Evolutionary conservation across 2,329 filamentous ascomycete genomes (phyloP), one percentile per base, ranked within the genome.

Genomic region (Fusarium pseudocircinatum): DNA sequence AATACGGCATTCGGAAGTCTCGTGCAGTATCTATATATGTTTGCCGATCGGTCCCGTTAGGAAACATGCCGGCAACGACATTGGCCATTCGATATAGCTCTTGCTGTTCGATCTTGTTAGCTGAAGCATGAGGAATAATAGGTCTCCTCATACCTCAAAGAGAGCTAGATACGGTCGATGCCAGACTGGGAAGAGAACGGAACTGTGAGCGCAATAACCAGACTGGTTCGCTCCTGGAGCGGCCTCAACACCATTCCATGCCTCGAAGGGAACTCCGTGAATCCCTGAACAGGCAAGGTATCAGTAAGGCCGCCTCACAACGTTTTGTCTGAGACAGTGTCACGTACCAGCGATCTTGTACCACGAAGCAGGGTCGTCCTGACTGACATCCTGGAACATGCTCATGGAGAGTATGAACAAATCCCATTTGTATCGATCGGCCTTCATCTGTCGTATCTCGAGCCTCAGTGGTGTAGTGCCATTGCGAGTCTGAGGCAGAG

Each of bases 191-290:
- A 97, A 96, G 22, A 96, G 84, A 44, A 92, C 89, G 4, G 92
- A 93, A 30, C 87, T 88, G 81, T 97, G 94, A 20, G 89, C 89
- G 80, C 94, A 97, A 80, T 95, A 97, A 56, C 94, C 94, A 22
- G 87, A 85, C 43, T 85, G 83, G 63, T 86, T 84, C 66, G 87
- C 88, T 4, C 88, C 89, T 6, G 84, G 78, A 4, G 82, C 83
- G 61, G 86, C 83, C 54, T 82, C 77, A 28, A 90, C 88, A 39
- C 83, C 85, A 36, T 85, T 87, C 87, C 88, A 90, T 18, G 86
- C 80, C 43, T 83, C 74, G 72, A 87, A 89, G 4, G 94, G 94
- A 69, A 92, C 90, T 24, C 94, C 94, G 81, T 97, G 94, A 74
- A 97, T 94, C 22, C 92, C 93, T 94, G 34, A 50, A 11, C 16